These are phyloP conservation scores for Taxillus chinensis DNA, from an alignment of 164 flowering plant species.

Conservation along the genomic window DNA sequence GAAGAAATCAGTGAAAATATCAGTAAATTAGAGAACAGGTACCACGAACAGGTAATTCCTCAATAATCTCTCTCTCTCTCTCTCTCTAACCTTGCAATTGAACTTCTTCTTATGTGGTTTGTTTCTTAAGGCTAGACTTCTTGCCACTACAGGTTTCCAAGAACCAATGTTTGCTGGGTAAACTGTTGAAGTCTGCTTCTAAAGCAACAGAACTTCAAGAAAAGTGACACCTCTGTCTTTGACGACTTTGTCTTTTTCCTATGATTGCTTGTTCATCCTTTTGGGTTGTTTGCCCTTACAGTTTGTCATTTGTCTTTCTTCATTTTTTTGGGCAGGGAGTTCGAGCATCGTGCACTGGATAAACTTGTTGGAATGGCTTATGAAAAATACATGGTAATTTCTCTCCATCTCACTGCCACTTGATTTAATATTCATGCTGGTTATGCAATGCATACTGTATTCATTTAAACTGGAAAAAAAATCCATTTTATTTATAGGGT, in stretches of 20 bases:
- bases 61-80: not conserved
- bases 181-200: slow-evolving; percentile 38
- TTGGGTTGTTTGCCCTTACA: not conserved
- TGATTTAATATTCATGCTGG: not conserved
- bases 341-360: slow-evolving; percentile 53
- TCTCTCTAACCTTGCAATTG: slow-evolving; percentile 1
- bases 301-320: not conserved
- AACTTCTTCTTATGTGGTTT: not conserved
- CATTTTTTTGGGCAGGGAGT: slow-evolving; percentile 36
- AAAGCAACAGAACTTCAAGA: slow-evolving; percentile 44
- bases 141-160: slow-evolving; percentile 26
- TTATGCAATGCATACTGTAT: not conserved
- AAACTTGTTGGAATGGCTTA: slow-evolving; percentile 69
- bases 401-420: not conserved
- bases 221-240: slow-evolving; percentile 22
- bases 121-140: slow-evolving; percentile 5
- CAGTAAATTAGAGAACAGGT: slow-evolving; percentile 34
- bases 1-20: slow-evolving; percentile 51
- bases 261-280: not conserved
- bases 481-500: not conserved
- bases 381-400: slow-evolving; percentile 65
- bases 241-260: not conserved
- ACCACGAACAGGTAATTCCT: slow-evolving; percentile 45
- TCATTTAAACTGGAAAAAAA: not conserved
- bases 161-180: slow-evolving; percentile 38